Percentiles rank a stretch among this genome's conserved stretches.
Evolutionary conservation across 2,329 filamentous ascomycete genomes (phyloP).

Genomic region (Colletotrichum scovillei): DNA sequence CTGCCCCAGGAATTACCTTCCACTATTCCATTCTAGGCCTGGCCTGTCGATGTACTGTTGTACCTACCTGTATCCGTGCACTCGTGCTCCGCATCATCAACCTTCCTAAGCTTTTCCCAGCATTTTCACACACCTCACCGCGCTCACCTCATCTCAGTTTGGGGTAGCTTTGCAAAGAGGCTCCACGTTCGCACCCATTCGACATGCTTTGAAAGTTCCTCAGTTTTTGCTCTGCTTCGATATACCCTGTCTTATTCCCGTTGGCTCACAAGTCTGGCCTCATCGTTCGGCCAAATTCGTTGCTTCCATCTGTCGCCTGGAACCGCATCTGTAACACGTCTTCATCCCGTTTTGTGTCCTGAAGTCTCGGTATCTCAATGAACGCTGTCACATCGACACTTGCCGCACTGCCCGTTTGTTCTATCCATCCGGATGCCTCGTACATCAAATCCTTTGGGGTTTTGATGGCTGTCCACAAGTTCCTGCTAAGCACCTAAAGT

Average conservation of each 20-base stretch:
- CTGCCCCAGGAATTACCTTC: constrained; percentile 23
- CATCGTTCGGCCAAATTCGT: constrained; percentile 28
- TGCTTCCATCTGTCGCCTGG: constrained; percentile 28
- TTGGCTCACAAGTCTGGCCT: neutral
- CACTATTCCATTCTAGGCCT: constrained; percentile 33
- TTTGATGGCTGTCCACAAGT: neutral
- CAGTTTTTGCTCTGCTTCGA: neutral
- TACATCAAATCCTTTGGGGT: neutral
- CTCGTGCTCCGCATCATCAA: constrained; percentile 21
- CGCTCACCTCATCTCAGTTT: constrained; percentile 1
- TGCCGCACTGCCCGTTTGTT: neutral
- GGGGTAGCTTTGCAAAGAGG: constrained; percentile 10
- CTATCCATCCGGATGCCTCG: neutral
- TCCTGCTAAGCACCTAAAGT: neutral
- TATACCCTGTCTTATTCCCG: neutral
- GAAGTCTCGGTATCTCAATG: neutral
- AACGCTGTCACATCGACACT: neutral
- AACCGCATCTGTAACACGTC: constrained; percentile 29
- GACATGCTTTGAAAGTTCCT: neutral
- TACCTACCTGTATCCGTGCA: constrained; percentile 12
- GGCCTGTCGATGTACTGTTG: constrained; percentile 20
- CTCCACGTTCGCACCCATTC: constrained; percentile 13
- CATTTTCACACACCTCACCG: neutral
- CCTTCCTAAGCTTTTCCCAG: constrained; percentile 32
- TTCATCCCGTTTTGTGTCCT: neutral